phyloP scores from a whole-genome alignment of 768 basidiomycete genomes.

The Russula ochroleuca region DNA sequence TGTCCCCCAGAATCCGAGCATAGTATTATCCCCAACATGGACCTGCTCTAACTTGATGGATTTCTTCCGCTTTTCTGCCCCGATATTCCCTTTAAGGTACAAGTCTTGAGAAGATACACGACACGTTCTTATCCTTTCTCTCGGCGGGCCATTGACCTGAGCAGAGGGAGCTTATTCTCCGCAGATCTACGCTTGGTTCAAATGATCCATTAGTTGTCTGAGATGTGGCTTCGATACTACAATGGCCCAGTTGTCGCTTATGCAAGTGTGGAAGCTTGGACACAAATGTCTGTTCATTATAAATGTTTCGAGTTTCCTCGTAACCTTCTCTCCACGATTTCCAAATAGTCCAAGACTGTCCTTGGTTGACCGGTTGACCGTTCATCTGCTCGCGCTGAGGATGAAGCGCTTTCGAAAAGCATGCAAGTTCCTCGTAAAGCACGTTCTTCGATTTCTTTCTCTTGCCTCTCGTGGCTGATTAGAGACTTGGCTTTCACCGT shows the following conservation, averaged over 20 bases:
- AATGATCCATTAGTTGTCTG: not conserved
- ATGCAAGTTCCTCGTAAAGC: conserved; percentile 4
- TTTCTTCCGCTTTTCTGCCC: not conserved
- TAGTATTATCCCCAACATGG: not conserved
- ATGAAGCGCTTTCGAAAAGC: conserved; percentile 20
- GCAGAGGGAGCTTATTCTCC: not conserved
- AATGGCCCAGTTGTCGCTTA: not conserved
- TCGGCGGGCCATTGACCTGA: not conserved
- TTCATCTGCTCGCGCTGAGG: not conserved
- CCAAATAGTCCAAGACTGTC: not conserved
- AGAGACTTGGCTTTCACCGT: not conserved
- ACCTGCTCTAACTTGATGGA: not conserved
- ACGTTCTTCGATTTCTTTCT: not conserved
- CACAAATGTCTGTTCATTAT: conserved; percentile 8
- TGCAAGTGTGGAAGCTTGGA: conserved; percentile 1
- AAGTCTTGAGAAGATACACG: not conserved
- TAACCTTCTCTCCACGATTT: not conserved
- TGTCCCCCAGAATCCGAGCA: not conserved
- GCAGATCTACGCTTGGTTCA: not conserved
- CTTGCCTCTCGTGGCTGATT: not conserved
- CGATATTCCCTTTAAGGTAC: not conserved
- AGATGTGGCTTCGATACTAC: conserved; percentile 1
- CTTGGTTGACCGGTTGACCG: not conserved
- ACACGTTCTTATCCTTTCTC: not conserved
- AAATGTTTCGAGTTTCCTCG: not conserved